A percentile compares a stretch with the other conserved stretches of the same genome.
phyloP scores from a whole-genome alignment of 2,329 filamentous ascomycete genomes.

The Penicillium griseofulvum region DNA sequence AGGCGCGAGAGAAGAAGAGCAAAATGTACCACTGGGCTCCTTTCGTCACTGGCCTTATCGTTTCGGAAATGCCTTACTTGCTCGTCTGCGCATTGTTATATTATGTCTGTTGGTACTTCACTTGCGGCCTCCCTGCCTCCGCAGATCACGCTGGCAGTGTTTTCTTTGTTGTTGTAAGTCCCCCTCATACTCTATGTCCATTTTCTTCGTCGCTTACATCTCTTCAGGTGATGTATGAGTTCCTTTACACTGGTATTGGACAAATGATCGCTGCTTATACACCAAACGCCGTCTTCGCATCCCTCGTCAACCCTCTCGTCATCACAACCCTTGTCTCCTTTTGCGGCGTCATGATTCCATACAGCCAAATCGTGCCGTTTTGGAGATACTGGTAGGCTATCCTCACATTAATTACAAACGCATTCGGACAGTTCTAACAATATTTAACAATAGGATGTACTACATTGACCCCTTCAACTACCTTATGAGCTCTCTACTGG shows the following conservation, averaged over 20 bases:
- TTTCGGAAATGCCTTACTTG: not conserved
- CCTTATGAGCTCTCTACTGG: not conserved
- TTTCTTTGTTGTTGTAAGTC: not conserved
- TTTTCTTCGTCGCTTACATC: no score
- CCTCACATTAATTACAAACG: no score
- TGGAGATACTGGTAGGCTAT: not conserved
- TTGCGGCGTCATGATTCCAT: not conserved
- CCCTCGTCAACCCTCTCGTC: not conserved
- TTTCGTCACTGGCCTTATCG: not conserved
- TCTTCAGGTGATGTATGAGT: not conserved
- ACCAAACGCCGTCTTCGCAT: not conserved
- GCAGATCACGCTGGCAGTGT: not conserved
- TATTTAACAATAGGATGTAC: not conserved
- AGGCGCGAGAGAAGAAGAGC: not conserved
- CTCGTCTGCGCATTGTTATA: not conserved
- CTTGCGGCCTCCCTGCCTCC: not conserved
- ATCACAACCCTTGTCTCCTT: not conserved
- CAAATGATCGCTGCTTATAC: not conserved
- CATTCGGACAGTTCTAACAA: not conserved
- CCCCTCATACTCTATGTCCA: no score
- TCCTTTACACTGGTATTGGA: not conserved
- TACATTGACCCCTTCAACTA: not conserved
- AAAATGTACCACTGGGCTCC: not conserved
- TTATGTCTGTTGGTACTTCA: not conserved
- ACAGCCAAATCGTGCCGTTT: not conserved